Conservation (phyloP, 208 protist genomes). For the Trypanosoma avium region DNA sequence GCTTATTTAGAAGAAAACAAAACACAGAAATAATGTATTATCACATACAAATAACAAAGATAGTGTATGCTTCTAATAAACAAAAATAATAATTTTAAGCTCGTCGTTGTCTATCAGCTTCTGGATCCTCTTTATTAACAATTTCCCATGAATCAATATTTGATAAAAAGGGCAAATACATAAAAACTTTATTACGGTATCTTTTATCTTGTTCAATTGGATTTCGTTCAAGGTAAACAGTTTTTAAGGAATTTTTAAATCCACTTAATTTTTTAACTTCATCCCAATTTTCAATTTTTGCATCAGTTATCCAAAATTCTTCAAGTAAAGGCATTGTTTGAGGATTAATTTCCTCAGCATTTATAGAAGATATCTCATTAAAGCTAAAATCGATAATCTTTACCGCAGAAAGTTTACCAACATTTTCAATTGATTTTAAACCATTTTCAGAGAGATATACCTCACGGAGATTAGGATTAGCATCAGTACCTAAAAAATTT, state of each 20-base stretch:
- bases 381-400: constrained; percentile 79
- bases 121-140: constrained; percentile 80
- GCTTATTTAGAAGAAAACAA: too few species aligned
- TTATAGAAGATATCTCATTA: constrained; percentile 79
- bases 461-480: constrained; percentile 62
- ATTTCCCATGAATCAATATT: constrained; percentile 91
- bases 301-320: constrained; percentile 92
- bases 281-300: constrained; percentile 74
- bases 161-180: constrained; percentile 75
- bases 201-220: constrained; percentile 88
- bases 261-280: constrained; percentile 75
- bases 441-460: constrained; percentile 88
- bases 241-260: constrained; percentile 66
- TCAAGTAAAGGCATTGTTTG: constrained; percentile 70
- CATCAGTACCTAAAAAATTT: constrained; percentile 48
- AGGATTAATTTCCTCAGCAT: constrained; percentile 56
- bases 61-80: too few species aligned
- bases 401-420: constrained; percentile 46
- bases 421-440: constrained; percentile 53
- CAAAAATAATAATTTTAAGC: constrained; percentile 4
- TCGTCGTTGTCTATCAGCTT: constrained; percentile 58
- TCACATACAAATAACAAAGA: not conserved
- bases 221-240: constrained; percentile 90
- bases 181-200: constrained; percentile 88
- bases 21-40: not conserved